Percentiles rank a stretch among this genome's conserved stretches.
Conservation (phyloP, 306 rosid species). For the Dryas drummondii region DNA sequence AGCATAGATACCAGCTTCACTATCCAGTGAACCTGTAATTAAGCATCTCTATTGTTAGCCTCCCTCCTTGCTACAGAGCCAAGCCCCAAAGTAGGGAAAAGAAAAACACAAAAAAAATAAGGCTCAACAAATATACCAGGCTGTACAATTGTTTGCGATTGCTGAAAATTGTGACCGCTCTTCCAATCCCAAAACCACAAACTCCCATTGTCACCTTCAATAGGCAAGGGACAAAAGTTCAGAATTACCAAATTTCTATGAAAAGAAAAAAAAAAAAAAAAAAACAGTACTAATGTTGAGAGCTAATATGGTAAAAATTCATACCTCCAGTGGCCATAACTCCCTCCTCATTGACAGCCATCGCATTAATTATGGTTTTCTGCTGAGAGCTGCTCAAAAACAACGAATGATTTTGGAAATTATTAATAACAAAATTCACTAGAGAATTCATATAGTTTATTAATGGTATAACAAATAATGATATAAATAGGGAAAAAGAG, state of each 20-base stretch:
- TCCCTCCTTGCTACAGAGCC: neutral
- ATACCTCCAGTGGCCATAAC: conserved; percentile 96
- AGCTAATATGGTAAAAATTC: conserved; percentile 10
- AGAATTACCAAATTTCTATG: neutral
- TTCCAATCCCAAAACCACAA: conserved; percentile 99
- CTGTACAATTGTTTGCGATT: conserved; percentile 91
- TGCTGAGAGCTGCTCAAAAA: conserved; percentile 78
- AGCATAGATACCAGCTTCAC: conserved; percentile 97
- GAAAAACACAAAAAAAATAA: neutral
- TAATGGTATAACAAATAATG: too few relatives aligned
- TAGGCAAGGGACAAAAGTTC: neutral
- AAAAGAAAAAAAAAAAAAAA: neutral
- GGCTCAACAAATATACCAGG: conserved; percentile 57
- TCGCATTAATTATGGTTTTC: conserved; percentile 89
- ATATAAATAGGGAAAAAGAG: neutral
- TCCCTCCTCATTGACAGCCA: conserved; percentile 98
- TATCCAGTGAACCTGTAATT: conserved; percentile 81
- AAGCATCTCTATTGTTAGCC: neutral
- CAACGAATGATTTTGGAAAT: conserved; percentile 13
- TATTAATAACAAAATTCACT: neutral
- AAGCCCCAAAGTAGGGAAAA: neutral
- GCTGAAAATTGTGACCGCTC: conserved; percentile 97
- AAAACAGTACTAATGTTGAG: neutral
- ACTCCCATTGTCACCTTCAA: conserved; percentile 95
- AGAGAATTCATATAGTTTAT: neutral